Base-by-base conservation (phyloP, 2,329 filamentous ascomycete genomes). In the Lecanicillium sp. region DNA sequence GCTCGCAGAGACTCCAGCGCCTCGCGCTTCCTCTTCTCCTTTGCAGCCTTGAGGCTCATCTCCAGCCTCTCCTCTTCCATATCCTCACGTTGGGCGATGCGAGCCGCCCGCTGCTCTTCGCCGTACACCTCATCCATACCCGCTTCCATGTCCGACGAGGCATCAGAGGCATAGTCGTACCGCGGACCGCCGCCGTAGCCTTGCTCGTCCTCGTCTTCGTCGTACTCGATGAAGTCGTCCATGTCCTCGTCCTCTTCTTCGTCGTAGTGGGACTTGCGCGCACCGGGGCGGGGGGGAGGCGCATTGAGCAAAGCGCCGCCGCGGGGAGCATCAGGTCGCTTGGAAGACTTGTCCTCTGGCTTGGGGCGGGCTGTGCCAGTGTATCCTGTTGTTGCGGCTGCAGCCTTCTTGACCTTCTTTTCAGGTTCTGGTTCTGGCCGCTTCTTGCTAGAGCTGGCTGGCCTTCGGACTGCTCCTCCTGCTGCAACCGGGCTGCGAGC, bases 131-230 rank as follows among this genome's bases (percentile, higher is more conserved):
- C 83, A 43, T 80, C 80, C 28, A 82, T 56, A 25, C 82, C 83
- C 3, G 82, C 85, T 56, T 88, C 83, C 81, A 88, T 88, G 50
- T 86, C 84, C 5, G 81, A 85, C 5, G 80, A 83, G 5, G 56
- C 76, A 39, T 83, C 82, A 1, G 77, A 80, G 3, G 66, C 71
- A 46, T 84, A 81, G 34, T 67, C 68, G 44, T 73, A 70, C 5
- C 62, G 59, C 22, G 59, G 63, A 11, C 47, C 56, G 4, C 47
- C 50, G 22, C 22, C 22, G 22, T 25, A 25, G 4, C 47, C 50
- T 19, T 51, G 50, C 3, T 55, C 59, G 1, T 70, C 66, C 5
- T 59, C 63, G 11, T 74, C 72, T 0, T 77, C 74, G 11, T 78
- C 73, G 42, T 77, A 75, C 30, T 75, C 74, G 53, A 78, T 75